Conservation (phyloP, 139 green algal species). For the Raphidocelis subcapitata region DNA sequence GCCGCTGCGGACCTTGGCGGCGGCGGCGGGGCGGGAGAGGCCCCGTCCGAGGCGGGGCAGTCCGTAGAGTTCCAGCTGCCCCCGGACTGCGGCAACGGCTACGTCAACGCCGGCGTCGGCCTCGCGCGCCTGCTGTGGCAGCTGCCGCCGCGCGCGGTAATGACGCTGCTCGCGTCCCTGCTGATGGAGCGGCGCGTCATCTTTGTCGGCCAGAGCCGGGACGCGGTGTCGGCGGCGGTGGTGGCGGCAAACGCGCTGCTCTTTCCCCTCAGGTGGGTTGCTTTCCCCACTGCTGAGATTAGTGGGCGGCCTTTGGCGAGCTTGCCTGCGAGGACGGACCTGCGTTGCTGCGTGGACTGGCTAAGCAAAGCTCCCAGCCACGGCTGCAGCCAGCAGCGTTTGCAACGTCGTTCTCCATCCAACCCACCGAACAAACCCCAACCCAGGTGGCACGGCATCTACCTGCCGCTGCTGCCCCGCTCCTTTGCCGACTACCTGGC, state of each 20-base stretch:
- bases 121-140: constrained; percentile 73
- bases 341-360: too few species aligned
- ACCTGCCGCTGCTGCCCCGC: constrained; percentile 71
- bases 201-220: constrained; percentile 53
- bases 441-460: constrained; percentile 81
- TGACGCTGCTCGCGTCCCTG: constrained; percentile 64
- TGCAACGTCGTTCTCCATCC: too few species aligned
- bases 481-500: constrained; percentile 72
- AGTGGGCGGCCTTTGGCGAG: not conserved
- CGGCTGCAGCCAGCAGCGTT: too few species aligned
- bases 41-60: too few species aligned
- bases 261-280: constrained; percentile 65
- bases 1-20: constrained; percentile 23
- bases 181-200: constrained; percentile 79
- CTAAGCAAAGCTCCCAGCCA: too few species aligned
- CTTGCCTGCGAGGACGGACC: too few species aligned
- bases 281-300: not conserved
- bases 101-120: constrained; percentile 56
- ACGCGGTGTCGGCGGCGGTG: constrained; percentile 67
- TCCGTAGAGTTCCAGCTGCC: constrained; percentile 67
- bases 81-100: constrained; percentile 56
- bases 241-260: constrained; percentile 69
- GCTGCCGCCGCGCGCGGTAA: constrained; percentile 53
- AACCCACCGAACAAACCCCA: too few species aligned
- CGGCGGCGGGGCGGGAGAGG: too few species aligned